Base-by-base conservation (phyloP, 495 filamentous ascomycete genomes). In the Choiromyces venosus region DNA sequence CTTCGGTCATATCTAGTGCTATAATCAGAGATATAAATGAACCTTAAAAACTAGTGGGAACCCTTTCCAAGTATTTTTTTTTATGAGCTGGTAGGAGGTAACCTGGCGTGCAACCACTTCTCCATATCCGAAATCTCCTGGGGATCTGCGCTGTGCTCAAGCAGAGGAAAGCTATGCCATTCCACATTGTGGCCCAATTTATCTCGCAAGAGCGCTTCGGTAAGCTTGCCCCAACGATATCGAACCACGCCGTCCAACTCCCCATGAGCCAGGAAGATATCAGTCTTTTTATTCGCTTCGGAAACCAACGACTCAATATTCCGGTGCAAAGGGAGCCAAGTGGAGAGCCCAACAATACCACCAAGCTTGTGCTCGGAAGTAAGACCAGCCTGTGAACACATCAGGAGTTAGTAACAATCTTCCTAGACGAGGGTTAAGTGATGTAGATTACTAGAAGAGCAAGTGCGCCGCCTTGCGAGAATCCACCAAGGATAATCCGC, bases 251-350 rank as follows among this genome's bases (percentile, higher is more conserved):
- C 83, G 83, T 99, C 95, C 0, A 82, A 82, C 73, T 88, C 85
- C 21, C 94, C 94, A 76, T 99, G 94, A 12, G 88, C 93, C 87
- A 97, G 88, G 83, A 96, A 96, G 68, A 97, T 89, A 1, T 90
- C 90, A 3, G 93, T 97, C 5, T 90, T 84, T 82, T 91, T 88
- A 82, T 96, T 97, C 70, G 87, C 71, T 5, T 78, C 68, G 83
- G 74, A 85, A 86, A 37, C 90, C 83, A 90, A 86, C 52, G 87
- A 86, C 80, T 87, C 84, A 77, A 96, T 84, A 78, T 92, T 94
- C 68, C 87, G 84, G 77, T 88, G 88, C 66, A 97, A 84, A 14
- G 93, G 84, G 78, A 97, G 83, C 79, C 96, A 99, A 73, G 87
- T 90, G 14, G 91, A 94, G 65, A 99, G 85, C 14, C 89, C 93